Evolutionary conservation across 2,329 filamentous ascomycete species (phyloP), one percentile per base, ranked within the genome.

Genomic region (Aureobasidium sp.): DNA sequence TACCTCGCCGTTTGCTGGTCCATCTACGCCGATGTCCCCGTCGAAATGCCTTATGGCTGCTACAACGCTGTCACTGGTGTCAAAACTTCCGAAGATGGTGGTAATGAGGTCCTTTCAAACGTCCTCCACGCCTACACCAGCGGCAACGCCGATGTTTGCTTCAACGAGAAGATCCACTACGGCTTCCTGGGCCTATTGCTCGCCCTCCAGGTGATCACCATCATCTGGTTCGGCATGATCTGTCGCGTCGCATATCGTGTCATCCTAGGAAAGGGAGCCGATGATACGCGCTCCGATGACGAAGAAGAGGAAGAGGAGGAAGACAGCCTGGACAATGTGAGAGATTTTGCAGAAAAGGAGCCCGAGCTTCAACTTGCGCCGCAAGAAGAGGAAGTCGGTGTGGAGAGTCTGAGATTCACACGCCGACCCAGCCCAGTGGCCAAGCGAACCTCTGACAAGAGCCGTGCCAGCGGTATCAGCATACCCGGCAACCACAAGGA

Each of bases 151-250:
- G 74, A 81, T 1, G 80, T 97, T 41, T 95, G 90, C 76, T 95
- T 84, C 76, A 88, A 87, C 61, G 69, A 81, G 19, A 78, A 76
- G 10, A 81, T 96, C 62, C 84, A 85, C 62, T 86, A 81, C 78
- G 75, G 77, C 11, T 97, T 97, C 72, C 74, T 97, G 14, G 75
- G 78, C 8, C 78, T 88, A 34, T 80, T 98, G 2, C 74, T 94
- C 11, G 79, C 84, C 32, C 76, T 98, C 19, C 90, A 97, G 69
- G 74, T 77, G 19, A 79, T 98, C 50, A 90, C 87, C 27, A 73
- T 95, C 30, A 77, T 87, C 57, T 97, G 93, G 93, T 95, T 97
- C 64, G 78, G 76, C 57, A 86, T 95, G 83, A 95, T 97, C 60
- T 70, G 90, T 34, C 81, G 83, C 54, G 87, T 98, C 2, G 90